Evolutionary conservation across 768 basidiomycete species (phyloP).

Genomic region (Symmetrospora coprosmae): DNA sequence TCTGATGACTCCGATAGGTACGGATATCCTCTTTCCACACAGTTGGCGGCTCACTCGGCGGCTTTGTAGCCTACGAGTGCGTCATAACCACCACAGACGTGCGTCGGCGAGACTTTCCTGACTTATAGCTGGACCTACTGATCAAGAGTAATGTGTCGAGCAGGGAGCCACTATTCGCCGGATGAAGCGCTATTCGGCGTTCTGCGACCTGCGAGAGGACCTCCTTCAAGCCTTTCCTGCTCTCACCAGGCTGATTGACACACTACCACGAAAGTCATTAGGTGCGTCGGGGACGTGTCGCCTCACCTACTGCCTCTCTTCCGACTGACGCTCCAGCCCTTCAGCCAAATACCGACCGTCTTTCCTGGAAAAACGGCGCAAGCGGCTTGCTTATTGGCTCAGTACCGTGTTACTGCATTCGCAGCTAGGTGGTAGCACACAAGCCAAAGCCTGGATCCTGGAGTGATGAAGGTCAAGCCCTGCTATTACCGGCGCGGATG

Average conservation of each 20-base stretch:
- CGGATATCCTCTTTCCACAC: conserved; percentile 14
- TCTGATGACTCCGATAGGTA: background rate
- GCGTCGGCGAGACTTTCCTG: background rate
- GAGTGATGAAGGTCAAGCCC: background rate
- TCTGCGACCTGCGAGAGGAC: conserved; percentile 27
- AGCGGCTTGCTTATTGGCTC: conserved; percentile 28
- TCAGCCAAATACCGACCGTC: conserved; percentile 31
- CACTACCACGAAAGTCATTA: conserved; percentile 29
- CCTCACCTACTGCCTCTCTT: no score
- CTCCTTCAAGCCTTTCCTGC: conserved; percentile 22
- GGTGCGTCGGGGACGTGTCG: no score
- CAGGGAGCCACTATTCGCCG: conserved; percentile 26
- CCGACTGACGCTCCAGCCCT: background rate
- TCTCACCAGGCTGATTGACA: conserved; percentile 17
- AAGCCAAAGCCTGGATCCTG: conserved; percentile 20
- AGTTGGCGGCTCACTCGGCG: conserved; percentile 9
- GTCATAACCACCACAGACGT: conserved; percentile 8
- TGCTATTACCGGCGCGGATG: no score
- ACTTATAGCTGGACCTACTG: no score
- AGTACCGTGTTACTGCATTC: conserved; percentile 22
- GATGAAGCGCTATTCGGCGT: conserved; percentile 32
- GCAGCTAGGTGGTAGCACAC: conserved; percentile 6
- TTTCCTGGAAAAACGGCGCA: conserved; percentile 30
- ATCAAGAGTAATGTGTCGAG: no score
- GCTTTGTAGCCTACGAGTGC: conserved; percentile 14